Evolutionary conservation across 208 protist genomes (phyloP), one percentile per base, ranked within the genome.

Genomic region (Leishmania mexicana): DNA sequence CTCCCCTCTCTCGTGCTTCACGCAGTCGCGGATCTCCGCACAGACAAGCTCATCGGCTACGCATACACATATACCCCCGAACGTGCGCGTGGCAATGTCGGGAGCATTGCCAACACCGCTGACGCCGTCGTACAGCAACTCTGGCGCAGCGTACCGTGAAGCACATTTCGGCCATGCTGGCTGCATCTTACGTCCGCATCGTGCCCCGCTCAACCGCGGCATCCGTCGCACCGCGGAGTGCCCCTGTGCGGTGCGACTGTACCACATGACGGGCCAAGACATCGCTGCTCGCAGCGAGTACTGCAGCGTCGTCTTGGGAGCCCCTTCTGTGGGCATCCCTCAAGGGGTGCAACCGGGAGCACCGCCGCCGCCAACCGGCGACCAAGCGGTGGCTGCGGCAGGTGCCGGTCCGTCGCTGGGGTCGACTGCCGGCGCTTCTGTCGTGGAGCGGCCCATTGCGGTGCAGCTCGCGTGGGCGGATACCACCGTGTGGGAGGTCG

Each of bases 401-500:
- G 47, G 38, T 38, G 24, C 76, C 1, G 28, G 31, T 1, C 31
- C 67, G 42, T 24, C 64, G 28, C 10, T 68, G 35, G 40, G 67
- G 15, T 21, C 13, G 62, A 13, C 45, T 40, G 24, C 31, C 28
- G 57, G 73, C 0, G 64, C 53, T 24, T 15, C 77, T 21, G 64
- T 78, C 6, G 58, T 76, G 15, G 68, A 68, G n/a, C 65, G 13
- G 11, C 85, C 88, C 4, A 54, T 81, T 40, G 78, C 86, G 15
- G 88, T 95, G 74, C 74, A 91, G n/a, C 78, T 85, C n/a, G 74
- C 85, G 19, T 95, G 92, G 92, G 75, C 68, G 8, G 91, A 95
- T 77, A 95, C 89, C 40, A 92, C 89, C 17, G 58, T 88, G 13
- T 87, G 79, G 75, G 91, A 95, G 64, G 62, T 95, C 24, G 81